Evolutionary conservation across 225 moss, liverwort and hornwort species (phyloP), one percentile per base, ranked within the genome.

Genomic region (Sphagnum contortum): DNA sequence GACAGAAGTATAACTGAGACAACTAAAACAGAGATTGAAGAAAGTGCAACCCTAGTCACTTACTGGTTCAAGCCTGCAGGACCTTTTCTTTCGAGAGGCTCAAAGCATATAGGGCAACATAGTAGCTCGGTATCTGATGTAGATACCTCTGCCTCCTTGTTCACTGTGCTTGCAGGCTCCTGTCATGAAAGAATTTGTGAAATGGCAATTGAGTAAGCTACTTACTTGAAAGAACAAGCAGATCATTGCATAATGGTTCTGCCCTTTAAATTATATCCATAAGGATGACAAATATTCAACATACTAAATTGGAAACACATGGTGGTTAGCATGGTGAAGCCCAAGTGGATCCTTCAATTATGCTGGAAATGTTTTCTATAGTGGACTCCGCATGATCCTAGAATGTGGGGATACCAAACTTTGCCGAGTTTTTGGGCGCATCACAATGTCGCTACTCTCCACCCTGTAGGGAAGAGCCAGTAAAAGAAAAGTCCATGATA

Each of bases 71-170:
- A 64, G 44, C 82, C 84, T 44, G 64, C 14, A 48, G 80, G 80
- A 14, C 87, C 90, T 45, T 73, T 75, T 71, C 87, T 70, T 2
- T 57, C 44, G 44, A 85, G 83, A 48, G 82, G 78, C 61, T 69
- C 66, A 57, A 75, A 87, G 78, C 90, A 90, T 60, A 90, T 62
- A 44, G 85, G 90, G 50, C 90, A 90, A 64, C 84, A 84, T 60
- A 87, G 70, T 44, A 90, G 77, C 59, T 90, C 87, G 11, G 45
- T 69, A 8, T 55, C 61, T 10, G 14, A 48, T n/a, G 65, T 64
- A 29, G 29, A 29, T 29, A 29, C 29, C 29, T 29, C 29, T 12
- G 72, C 63, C 45, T 57, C 75, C 4, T 80, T 74, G 48, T 51
- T 48, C 11, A 50, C 69, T 2, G 46, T 49, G 6, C 69, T 64